Base-by-base conservation (phyloP, 108 stramenopile genomes). In the Nannochloropsis salina region DNA sequence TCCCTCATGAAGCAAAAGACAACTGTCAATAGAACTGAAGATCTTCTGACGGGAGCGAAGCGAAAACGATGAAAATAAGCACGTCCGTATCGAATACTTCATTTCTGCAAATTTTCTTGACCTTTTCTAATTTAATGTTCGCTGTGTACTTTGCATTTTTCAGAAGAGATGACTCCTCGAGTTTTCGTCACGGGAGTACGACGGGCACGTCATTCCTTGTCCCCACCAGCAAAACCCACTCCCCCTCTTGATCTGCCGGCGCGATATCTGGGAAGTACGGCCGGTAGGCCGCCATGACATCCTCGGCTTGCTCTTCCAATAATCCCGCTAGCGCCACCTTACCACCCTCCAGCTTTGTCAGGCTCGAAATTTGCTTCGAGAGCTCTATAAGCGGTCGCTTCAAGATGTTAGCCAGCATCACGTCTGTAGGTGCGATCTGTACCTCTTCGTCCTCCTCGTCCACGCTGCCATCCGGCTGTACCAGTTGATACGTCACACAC, bases 331-430 rank as follows among this genome's bases (percentile, higher is more conserved):
- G n/a, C 61, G n/a, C 61, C 42, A 84, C 84, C 43, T 79, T 41
- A 15, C 79, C 79, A 20, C 84, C 84, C 44, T 15, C 83, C 12
- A 61, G 41, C 42, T 84, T 84, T 15, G 84, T 84, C 40, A 43
- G 84, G 20, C 40, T 9, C 10, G 43, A 41, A 18, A 84, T 41
- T 41, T 41, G 41, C 45, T 45, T 45, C 40, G 84, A 45, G 4
- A 84, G 47, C 18, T 41, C 41, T 18, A 84, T 84, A 12, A 84
- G 20, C 31, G 79, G 41, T 15, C 61, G 41, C 6, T 45, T 79
- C 47, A 84, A 20, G 6, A 84, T 84, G 20, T 84, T 84, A 15
- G 84, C 84, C 4, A 84, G 61, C 47, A 61, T 43, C 42, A 84
- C 41, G 47, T 84, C 84, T 18, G 79, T 79, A 4, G 47, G 41